Conservation (phyloP, 345 rosid genomes). For the Reutealis trisperma region DNA sequence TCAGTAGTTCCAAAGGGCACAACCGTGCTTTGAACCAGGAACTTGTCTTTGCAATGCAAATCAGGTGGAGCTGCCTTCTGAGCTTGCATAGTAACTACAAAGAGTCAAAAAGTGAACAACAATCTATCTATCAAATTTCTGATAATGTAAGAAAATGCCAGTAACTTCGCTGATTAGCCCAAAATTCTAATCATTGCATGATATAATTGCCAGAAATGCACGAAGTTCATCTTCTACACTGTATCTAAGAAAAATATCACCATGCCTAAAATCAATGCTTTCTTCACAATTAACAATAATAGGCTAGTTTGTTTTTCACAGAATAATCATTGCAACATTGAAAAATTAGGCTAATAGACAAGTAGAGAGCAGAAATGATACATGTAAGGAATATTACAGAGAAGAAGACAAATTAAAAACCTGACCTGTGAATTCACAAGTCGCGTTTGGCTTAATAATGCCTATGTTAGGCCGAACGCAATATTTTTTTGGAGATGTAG, state of each 20-base stretch:
- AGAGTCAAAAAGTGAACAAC: conserved; percentile 4
- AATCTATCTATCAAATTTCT: neutral
- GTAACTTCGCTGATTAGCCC: neutral
- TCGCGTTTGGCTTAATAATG: conserved; percentile 44
- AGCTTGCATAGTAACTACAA: conserved; percentile 58
- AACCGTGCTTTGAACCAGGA: conserved; percentile 49
- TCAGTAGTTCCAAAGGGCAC: conserved; percentile 47
- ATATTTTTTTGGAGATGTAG: conserved; percentile 59
- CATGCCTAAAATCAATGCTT: neutral
- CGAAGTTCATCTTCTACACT: neutral
- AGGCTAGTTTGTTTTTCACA: neutral
- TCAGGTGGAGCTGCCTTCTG: conserved; percentile 49
- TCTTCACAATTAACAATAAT: neutral
- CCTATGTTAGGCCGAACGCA: conserved; percentile 56
- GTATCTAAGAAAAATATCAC: neutral
- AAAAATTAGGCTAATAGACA: too few species aligned
- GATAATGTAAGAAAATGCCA: neutral
- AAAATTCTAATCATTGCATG: neutral
- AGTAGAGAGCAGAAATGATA: too few species aligned
- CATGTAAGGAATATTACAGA: too few species aligned
- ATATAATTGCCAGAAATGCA: neutral
- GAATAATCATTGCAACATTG: too few species aligned
- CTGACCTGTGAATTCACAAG: conserved; percentile 52
- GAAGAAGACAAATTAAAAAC: conserved; percentile 16
- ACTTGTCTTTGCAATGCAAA: conserved; percentile 62